Percentiles rank a stretch among this genome's conserved stretches.
phyloP scores from a whole-genome alignment of 331 rosid genomes.

The Saraca asoca region DNA sequence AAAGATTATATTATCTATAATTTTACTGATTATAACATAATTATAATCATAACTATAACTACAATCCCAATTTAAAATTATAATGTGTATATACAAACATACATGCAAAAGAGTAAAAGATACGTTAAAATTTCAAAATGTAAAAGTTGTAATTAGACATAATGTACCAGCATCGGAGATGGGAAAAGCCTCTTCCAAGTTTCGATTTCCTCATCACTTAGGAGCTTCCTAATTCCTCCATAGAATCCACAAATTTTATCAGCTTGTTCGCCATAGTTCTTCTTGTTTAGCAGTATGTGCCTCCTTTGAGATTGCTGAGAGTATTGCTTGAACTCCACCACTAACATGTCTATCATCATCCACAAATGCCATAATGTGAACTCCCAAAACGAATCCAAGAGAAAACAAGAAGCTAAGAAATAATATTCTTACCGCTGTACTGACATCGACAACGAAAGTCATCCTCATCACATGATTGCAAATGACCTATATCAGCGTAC shows the following conservation, averaged over 20 bases:
- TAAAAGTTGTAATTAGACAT: too few species aligned
- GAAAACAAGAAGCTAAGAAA: neutral
- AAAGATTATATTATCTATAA: too few species aligned
- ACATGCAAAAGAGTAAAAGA: too few species aligned
- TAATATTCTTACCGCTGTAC: slow-evolving; percentile 35
- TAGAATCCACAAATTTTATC: neutral
- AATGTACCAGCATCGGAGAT: too few species aligned
- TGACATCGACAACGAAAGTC: slow-evolving; percentile 50
- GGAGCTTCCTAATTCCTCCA: slow-evolving; percentile 15
- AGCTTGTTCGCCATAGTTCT: slow-evolving; percentile 24
- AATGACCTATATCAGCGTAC: slow-evolving; percentile 69
- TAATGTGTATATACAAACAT: too few species aligned
- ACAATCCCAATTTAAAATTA: too few species aligned
- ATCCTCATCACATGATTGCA: slow-evolving; percentile 46
- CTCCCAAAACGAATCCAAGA: neutral
- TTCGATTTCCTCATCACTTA: slow-evolving; percentile 4
- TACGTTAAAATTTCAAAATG: too few species aligned
- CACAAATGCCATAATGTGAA: too few species aligned
- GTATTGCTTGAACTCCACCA: slow-evolving; percentile 67
- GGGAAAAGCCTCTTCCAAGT: slow-evolving; percentile 11
- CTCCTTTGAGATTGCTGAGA: slow-evolving; percentile 49
- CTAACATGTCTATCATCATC: slow-evolving; percentile 45
- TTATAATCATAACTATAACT: too few species aligned
- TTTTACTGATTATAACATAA: too few species aligned
- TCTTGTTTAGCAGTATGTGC: slow-evolving; percentile 37